These are phyloP conservation scores for Fusarium citri DNA, from an alignment of 2,329 filamentous ascomycete species.

Conservation along the genomic window DNA sequence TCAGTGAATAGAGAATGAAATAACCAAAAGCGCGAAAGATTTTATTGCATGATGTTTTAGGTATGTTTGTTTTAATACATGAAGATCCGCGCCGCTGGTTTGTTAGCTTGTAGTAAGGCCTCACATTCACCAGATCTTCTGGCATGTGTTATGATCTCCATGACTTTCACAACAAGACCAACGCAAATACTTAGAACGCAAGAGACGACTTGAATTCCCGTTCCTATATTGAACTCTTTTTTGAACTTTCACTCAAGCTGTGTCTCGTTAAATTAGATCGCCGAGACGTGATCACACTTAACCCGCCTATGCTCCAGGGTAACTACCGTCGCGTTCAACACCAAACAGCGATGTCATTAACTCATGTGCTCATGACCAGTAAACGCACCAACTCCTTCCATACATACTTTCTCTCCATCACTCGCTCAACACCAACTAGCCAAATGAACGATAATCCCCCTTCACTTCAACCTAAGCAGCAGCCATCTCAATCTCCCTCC, in stretches of 20 bases:
- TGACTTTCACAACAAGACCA: no score
- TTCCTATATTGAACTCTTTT: no score
- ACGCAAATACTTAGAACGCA: no score
- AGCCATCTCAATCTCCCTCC: constrained; percentile 58
- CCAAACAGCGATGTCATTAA: not conserved
- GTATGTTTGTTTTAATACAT: no score
- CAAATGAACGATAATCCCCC: not conserved
- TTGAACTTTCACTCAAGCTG: no score
- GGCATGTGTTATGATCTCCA: no score
- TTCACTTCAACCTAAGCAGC: constrained; percentile 29
- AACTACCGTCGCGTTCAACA: not conserved
- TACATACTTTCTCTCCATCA: not conserved
- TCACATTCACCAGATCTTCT: no score
- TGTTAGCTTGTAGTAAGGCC: no score
- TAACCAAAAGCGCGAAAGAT: no score
- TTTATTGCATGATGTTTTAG: no score
- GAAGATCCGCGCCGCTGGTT: no score
- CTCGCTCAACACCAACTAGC: not conserved
- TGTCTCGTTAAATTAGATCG: no score
- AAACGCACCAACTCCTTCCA: not conserved
- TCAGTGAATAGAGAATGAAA: not conserved
- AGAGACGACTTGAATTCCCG: not conserved
- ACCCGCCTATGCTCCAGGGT: not conserved
- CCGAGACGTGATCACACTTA: not conserved
- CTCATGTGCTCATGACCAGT: not conserved